Evolutionary conservation across 768 basidiomycete genomes (phyloP), one percentile per base, ranked within the genome.

Genomic region (Galerina marginata): DNA sequence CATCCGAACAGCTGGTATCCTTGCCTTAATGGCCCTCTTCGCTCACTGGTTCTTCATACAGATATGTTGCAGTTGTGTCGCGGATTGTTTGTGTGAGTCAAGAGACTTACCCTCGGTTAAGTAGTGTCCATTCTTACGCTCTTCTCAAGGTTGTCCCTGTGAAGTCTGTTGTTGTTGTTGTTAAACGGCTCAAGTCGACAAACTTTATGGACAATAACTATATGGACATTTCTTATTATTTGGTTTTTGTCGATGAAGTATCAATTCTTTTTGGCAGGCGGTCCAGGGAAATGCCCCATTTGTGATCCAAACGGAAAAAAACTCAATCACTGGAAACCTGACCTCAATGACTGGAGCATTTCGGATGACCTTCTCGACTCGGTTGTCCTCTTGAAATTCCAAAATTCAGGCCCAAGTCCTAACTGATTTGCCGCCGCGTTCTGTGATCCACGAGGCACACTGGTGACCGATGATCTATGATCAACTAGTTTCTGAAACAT

Each of bases 31-130:
- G 29, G 2, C 29, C 7, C 20, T 20, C 20, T 29, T 44, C n/a
- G 25, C 26, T 56, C 10, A 53, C 20, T 26, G 14, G 4, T 37
- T 15, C n/a, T 36, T 15, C 33, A 29, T 36, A 20, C 49, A 65
- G 64, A 38, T 53, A 11, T 65, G 64, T 36, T 65, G 64, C 53
- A 46, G 54, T 38, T 65, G 64, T 42, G 26, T 65, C 42, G 60
- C 49, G 33, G 54, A 59, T 42, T 56, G 57, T 42, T 36, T 65
- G 14, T 65, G 64, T 65, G 49, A 47, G 64, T 61, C 40, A 14
- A 29, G 11, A 10, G 16, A 5, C 44, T 20, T n/a, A 14, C 43
- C 45, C 20, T 20, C 12, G 2, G 20, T 11, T 15, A 2, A 43
- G 16, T 9, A 43, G 16, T 9, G 14, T 49, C 20, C 42, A 42